These are phyloP conservation scores for Begonia fuchsioides DNA, from an alignment of 306 rosid genomes.

Conservation along the genomic window DNA sequence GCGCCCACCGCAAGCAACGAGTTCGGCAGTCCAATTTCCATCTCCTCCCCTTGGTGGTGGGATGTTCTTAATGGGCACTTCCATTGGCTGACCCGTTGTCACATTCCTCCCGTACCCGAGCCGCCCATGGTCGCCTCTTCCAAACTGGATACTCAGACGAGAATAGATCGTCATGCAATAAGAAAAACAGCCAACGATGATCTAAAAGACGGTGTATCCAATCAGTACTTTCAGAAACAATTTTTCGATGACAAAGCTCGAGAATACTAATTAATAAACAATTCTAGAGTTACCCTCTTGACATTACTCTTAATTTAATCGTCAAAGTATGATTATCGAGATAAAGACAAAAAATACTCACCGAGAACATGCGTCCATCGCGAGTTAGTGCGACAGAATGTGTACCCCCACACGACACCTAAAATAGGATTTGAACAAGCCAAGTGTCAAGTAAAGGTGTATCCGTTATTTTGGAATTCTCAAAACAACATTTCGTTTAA, in stretches of 20 bases:
- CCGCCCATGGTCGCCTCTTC: conserved; percentile 95
- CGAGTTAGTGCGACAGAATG: conserved; percentile 83
- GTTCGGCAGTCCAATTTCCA: conserved; percentile 68
- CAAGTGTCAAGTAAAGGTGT: neutral
- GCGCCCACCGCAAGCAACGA: conserved; percentile 92
- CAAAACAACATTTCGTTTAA: no score
- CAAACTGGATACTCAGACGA: conserved; percentile 34
- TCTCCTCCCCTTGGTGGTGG: conserved; percentile 25
- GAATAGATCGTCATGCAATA: no score
- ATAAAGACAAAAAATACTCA: conserved; percentile 15
- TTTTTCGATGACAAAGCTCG: no score
- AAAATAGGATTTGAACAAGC: conserved; percentile 2
- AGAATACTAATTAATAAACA: no score
- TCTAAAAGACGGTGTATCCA: no score
- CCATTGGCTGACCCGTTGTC: conserved; percentile 90
- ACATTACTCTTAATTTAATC: no score
- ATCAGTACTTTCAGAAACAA: no score
- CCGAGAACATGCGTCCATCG: conserved; percentile 84
- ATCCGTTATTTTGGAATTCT: no score
- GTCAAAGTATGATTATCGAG: no score
- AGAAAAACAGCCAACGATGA: no score
- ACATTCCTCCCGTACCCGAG: conserved; percentile 95
- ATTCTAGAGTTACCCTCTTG: no score
- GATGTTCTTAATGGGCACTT: conserved; percentile 61
- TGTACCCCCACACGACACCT: conserved; percentile 98